A percentile compares a stretch with the other conserved stretches of the same genome.
phyloP scores from a whole-genome alignment of 352 stramenopile species.

The Thraustochytrium striatum region DNA sequence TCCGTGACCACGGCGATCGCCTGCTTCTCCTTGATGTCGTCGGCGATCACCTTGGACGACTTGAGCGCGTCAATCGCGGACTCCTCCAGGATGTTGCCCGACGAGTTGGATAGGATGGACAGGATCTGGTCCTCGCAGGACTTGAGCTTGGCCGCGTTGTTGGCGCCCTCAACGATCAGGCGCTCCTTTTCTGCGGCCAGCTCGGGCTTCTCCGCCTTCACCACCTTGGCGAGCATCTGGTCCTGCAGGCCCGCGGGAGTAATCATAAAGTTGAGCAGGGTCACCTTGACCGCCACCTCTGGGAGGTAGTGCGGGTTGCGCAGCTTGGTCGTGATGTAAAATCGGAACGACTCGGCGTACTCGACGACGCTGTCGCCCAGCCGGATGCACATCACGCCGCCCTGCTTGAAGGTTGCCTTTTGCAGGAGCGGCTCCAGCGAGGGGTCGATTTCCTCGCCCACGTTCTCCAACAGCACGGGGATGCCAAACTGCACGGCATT shows the following conservation, averaged over 20 bases:
- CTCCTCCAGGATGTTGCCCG: conserved; percentile 92
- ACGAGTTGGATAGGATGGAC: conserved; percentile 79
- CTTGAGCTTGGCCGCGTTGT: conserved; percentile 88
- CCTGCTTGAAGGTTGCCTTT: conserved; percentile 89
- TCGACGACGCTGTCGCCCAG: conserved; percentile 85
- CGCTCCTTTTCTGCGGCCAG: conserved; percentile 85
- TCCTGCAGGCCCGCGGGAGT: conserved; percentile 89
- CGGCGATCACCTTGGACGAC: conserved; percentile 83
- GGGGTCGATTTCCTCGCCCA: conserved; percentile 82
- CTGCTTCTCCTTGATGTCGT: conserved; percentile 93
- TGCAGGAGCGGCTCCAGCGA: conserved; percentile 84
- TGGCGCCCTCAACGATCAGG: conserved; percentile 84
- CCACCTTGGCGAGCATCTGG: conserved; percentile 89
- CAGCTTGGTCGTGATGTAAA: conserved; percentile 92
- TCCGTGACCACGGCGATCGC: conserved; percentile 84
- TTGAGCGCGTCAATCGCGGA: conserved; percentile 86
- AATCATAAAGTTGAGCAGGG: conserved; percentile 94
- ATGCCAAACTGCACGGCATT: conserved; percentile 85
- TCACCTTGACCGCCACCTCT: conserved; percentile 92
- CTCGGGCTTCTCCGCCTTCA: conserved; percentile 84
- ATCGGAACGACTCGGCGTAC: conserved; percentile 82
- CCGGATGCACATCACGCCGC: conserved; percentile 79
- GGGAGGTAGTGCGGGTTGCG: conserved; percentile 90
- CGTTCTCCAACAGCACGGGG: conserved; percentile 82
- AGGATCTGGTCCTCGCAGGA: conserved; percentile 95